Evolutionary conservation across 345 rosid genomes (phyloP).

Genomic region (Gossypium raimondii): DNA sequence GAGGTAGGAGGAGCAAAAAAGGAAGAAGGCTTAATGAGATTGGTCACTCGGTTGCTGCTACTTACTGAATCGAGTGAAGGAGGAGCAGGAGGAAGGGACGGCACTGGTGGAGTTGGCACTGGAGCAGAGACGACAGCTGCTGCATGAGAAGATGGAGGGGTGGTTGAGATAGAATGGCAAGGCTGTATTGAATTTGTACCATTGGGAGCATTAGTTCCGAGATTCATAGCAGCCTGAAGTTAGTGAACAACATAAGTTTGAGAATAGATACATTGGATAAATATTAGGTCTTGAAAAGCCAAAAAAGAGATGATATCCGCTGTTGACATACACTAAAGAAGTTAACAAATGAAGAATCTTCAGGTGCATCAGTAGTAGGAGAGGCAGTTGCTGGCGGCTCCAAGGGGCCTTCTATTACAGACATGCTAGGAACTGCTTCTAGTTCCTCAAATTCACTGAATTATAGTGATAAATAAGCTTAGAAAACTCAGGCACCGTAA

Average conservation of each 20-base stretch:
- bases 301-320: background rate
- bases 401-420: conserved; percentile 55
- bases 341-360: conserved; percentile 55
- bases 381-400: conserved; percentile 51
- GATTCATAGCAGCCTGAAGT: conserved; percentile 41
- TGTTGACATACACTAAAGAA: conserved; percentile 51
- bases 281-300: background rate
- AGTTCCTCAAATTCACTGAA: conserved; percentile 65
- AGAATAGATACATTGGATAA: conserved; percentile 6
- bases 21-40: conserved; percentile 57
- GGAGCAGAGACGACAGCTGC: conserved; percentile 28
- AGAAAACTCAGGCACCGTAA: background rate
- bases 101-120: conserved; percentile 29
- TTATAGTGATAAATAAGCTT: background rate
- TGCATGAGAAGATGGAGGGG: conserved; percentile 39
- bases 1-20: conserved; percentile 46
- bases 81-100: conserved; percentile 35
- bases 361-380: conserved; percentile 37
- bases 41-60: conserved; percentile 35
- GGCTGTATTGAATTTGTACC: conserved; percentile 32
- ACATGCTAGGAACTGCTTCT: conserved; percentile 60
- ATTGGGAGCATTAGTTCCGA: conserved; percentile 39
- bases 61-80: conserved; percentile 36
- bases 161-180: conserved; percentile 31
- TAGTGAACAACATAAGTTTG: background rate